Evolutionary conservation across 2,329 filamentous ascomycete genomes (phyloP), one percentile per base, ranked within the genome.

Genomic region (Cladosporium sp.): DNA sequence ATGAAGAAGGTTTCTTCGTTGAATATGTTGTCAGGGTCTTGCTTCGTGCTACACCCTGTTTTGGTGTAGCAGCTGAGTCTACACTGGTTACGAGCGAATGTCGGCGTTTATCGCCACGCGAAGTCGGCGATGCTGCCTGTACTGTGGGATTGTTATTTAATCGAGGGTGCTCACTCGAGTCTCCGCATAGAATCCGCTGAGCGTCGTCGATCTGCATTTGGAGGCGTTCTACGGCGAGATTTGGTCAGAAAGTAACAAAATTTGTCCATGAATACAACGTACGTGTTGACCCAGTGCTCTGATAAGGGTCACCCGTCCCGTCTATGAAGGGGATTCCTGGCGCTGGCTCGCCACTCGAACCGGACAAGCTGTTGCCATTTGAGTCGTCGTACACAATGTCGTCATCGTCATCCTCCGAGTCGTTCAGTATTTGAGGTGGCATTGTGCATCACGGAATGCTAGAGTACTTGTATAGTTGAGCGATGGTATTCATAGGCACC

Each of bases 221-320:
- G 11, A 64, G 43, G 6, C 57, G 56, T 20, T 57, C 60, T 55
- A 29, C 11, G 22, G 7, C 9, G n/a, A 4, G 22, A 27, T 27
- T 5, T 16, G 13, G 30, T 59, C 27, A 57, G 53, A 15, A 9
- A 29, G 11, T 38, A 38, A 11, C 9, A 11, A 11, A 32, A 35
- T 36, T 1, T 18, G 15, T 13, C 8, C 7, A 22, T 1, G 20
- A 22, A 20, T 9, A 25, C 12, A 9, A 18, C 16, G 12, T 39
- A 55, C 51, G 51, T 38, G 56, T 58, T 6, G 57, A 59, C 9
- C 52, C 56, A 9, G 56, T 59, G 36, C 56, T 59, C 40, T 53
- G 51, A 30, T 32, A 39, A 16, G 32, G 29, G 8, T 52, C 54
- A 22, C 35, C 39, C 48, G 48, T 43, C 9, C 39, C 40, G 18